Percentiles rank a stretch among this genome's conserved stretches.
phyloP scores from a whole-genome alignment of 192 early-diverging fungal species.

The Backusella westeae region DNA sequence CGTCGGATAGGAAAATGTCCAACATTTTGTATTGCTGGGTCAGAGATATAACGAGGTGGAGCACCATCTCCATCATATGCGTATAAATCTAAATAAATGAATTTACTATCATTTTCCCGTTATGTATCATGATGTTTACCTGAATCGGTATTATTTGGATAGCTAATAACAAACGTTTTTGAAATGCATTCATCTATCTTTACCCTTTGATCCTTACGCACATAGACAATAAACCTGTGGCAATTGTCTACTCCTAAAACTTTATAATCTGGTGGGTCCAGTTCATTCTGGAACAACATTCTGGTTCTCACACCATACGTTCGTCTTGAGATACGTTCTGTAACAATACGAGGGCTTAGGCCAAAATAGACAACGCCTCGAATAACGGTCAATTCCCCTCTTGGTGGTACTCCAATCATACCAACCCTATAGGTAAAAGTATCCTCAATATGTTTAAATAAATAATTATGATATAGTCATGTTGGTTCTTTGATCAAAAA shows the following conservation, averaged over 20 bases:
- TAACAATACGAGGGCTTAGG: conserved; percentile 27
- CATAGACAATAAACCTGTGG: conserved; percentile 49
- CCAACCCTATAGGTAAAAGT: too few species aligned
- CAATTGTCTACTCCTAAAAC: conserved; percentile 39
- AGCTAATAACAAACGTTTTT: conserved; percentile 42
- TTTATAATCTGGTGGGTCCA: conserved; percentile 45
- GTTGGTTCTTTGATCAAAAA: too few species aligned
- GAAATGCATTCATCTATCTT: conserved; percentile 44
- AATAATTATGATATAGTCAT: too few species aligned
- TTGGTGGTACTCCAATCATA: conserved; percentile 32
- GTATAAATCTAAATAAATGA: neutral
- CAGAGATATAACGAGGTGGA: conserved; percentile 16
- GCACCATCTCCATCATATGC: neutral
- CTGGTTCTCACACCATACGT: conserved; percentile 50
- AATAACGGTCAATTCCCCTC: conserved; percentile 44
- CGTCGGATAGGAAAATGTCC: conserved; percentile 12
- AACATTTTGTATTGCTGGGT: conserved; percentile 14
- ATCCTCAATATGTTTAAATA: too few species aligned
- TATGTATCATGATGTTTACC: conserved; percentile 3
- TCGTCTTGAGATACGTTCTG: conserved; percentile 31
- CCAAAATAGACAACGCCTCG: conserved; percentile 50
- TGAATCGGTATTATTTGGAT: conserved; percentile 35
- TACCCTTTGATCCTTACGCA: conserved; percentile 40
- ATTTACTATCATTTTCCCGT: neutral
- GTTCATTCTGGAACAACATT: conserved; percentile 39